Conservation (phyloP, 169 alveolate genomes). For the Perkinsus olseni region DNA sequence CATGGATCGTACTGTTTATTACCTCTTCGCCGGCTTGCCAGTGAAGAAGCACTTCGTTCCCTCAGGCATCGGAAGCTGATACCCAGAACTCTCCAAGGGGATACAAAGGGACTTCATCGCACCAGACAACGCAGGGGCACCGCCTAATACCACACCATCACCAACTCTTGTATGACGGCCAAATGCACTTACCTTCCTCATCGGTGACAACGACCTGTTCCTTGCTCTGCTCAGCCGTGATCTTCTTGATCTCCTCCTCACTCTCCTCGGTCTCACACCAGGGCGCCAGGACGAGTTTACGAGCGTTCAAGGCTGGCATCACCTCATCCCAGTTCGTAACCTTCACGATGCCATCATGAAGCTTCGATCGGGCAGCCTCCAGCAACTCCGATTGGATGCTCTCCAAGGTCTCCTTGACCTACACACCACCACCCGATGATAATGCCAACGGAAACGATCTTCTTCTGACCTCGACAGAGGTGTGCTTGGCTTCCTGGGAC, state of each 20-base stretch:
- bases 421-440: background rate
- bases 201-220: background rate
- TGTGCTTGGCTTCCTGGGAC: constrained; percentile 13
- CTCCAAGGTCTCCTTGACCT: constrained; percentile 25
- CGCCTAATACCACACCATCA: no score
- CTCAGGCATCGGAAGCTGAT: constrained; percentile 74
- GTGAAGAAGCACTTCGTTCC: constrained; percentile 90
- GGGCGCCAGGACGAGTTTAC: constrained; percentile 70
- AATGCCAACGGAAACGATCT: no score
- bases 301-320: constrained; percentile 66
- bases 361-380: constrained; percentile 43
- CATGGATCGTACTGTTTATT: background rate
- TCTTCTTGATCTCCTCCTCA: constrained; percentile 49
- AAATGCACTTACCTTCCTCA: constrained; percentile 15
- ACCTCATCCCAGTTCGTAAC: constrained; percentile 52
- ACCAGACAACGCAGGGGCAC: constrained; percentile 71
- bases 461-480: constrained; percentile 16
- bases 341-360: constrained; percentile 41
- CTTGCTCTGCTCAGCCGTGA: constrained; percentile 36
- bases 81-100: constrained; percentile 59
- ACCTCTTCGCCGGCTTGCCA: constrained; percentile 82
- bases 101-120: constrained; percentile 93
- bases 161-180: background rate
- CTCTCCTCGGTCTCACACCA: constrained; percentile 61
- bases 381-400: constrained; percentile 48